These are phyloP conservation scores for Russula griseocarnosa DNA, from an alignment of 768 basidiomycete genomes.

Conservation along the genomic window DNA sequence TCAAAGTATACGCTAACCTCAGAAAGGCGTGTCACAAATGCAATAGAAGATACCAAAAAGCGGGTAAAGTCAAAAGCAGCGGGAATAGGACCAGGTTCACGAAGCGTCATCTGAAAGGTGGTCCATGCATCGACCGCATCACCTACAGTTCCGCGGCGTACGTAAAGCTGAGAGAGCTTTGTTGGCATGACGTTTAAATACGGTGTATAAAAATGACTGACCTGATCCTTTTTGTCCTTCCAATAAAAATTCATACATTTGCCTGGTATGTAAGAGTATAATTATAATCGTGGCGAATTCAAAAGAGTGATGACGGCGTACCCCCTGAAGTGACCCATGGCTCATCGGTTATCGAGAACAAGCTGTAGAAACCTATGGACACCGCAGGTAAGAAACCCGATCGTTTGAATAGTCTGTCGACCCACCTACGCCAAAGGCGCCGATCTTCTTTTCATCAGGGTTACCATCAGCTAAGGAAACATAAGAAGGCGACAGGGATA, in stretches of 20 bases:
- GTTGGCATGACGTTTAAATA: conserved; percentile 2
- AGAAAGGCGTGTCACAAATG: conserved; percentile 80
- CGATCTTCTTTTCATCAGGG: conserved; percentile 91
- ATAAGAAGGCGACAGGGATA: background rate
- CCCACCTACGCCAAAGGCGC: conserved; percentile 84
- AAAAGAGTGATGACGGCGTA: conserved; percentile 36
- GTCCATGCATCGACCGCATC: conserved; percentile 58
- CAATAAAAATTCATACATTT: conserved; percentile 96
- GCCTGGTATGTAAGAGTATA: conserved; percentile 44
- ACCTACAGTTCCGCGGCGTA: conserved; percentile 60
- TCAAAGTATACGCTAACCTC: conserved; percentile 82
- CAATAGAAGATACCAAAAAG: conserved; percentile 87
- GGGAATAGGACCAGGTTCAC: conserved; percentile 78
- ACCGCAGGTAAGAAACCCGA: background rate
- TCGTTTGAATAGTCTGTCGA: background rate
- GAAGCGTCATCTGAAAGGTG: conserved; percentile 81
- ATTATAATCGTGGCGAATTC: conserved; percentile 25
- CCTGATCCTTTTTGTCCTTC: conserved; percentile 90
- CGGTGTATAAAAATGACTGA: conserved; percentile 31
- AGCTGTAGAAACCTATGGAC: conserved; percentile 61
- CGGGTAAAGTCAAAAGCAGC: conserved; percentile 81
- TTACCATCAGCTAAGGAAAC: conserved; percentile 72
- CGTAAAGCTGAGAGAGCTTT: conserved; percentile 57
- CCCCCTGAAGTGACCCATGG: conserved; percentile 81
- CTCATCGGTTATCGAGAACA: conserved; percentile 80